phyloP scores from a whole-genome alignment of 1,284 basidiomycete genomes.

The Vanrija humicola region DNA sequence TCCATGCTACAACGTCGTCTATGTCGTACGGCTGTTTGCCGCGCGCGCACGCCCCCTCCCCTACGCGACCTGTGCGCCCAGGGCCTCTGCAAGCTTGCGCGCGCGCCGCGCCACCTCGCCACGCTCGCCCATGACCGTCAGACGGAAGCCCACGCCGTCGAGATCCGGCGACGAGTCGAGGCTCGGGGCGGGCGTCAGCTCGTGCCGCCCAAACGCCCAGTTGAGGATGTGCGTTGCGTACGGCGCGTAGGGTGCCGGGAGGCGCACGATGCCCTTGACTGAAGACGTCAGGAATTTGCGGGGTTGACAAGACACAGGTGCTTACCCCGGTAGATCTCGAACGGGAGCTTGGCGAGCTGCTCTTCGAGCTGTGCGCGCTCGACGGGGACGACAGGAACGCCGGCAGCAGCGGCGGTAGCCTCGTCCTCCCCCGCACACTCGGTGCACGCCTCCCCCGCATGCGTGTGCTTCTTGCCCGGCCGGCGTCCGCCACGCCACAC shows the following conservation, averaged over 20 bases:
- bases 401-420: neutral
- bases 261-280: conserved; percentile 69
- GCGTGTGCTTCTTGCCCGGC: conserved; percentile 28
- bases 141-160: conserved; percentile 52
- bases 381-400: conserved; percentile 31
- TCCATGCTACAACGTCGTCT: too few species aligned
- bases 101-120: conserved; percentile 67
- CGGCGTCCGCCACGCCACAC: conserved; percentile 53
- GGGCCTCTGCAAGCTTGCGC: conserved; percentile 56
- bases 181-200: conserved; percentile 55
- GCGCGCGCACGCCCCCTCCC: neutral
- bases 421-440: neutral
- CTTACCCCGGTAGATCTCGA: conserved; percentile 48
- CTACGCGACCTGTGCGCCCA: conserved; percentile 50
- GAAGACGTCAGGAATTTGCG: neutral
- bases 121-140: conserved; percentile 83
- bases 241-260: conserved; percentile 35
- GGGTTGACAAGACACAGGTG: neutral
- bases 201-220: conserved; percentile 83
- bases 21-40: neutral
- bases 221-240: conserved; percentile 64
- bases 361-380: conserved; percentile 28
- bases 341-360: conserved; percentile 57
- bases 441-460: conserved; percentile 22
- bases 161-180: conserved; percentile 43